Evolutionary conservation across 2,329 filamentous ascomycete genomes (phyloP).

Genomic region (Colletotrichum incanum): DNA sequence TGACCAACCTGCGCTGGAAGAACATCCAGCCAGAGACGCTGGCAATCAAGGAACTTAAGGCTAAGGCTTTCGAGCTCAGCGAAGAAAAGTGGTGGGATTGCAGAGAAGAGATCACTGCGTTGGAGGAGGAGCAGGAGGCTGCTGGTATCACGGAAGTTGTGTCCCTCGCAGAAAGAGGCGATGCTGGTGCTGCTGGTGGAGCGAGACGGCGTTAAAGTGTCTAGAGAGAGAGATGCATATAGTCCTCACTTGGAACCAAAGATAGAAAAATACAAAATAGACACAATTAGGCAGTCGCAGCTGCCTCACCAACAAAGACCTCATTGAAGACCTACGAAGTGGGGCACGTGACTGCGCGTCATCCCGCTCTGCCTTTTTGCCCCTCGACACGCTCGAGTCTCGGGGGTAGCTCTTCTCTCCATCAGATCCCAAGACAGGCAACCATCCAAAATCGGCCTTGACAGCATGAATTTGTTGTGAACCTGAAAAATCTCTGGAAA

Average conservation of each 20-base stretch:
- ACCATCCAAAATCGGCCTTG: neutral
- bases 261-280: neutral
- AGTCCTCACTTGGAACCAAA: neutral
- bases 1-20: slow-evolving; percentile 81
- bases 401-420: neutral
- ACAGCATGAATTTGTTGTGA: too few relatives aligned
- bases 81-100: slow-evolving; percentile 99
- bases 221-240: neutral
- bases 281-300: neutral
- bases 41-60: slow-evolving; percentile 91
- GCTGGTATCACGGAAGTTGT: slow-evolving; percentile 96
- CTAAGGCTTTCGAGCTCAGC: slow-evolving; percentile 89
- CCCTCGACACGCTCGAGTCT: slow-evolving; percentile 15
- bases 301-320: neutral
- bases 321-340: neutral
- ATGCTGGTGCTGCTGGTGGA: slow-evolving; percentile 67
- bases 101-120: slow-evolving; percentile 89
- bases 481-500: too few relatives aligned
- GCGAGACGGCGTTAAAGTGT: slow-evolving; percentile 42
- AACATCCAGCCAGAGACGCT: slow-evolving; percentile 77
- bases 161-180: slow-evolving; percentile 82
- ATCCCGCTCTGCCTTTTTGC: slow-evolving; percentile 25
- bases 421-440: neutral
- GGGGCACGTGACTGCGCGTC: slow-evolving; percentile 36
- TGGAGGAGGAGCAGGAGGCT: slow-evolving; percentile 97